These are phyloP conservation scores for Rhodotorula sp. DNA, from an alignment of 1,284 basidiomycete species.

Conservation along the genomic window DNA sequence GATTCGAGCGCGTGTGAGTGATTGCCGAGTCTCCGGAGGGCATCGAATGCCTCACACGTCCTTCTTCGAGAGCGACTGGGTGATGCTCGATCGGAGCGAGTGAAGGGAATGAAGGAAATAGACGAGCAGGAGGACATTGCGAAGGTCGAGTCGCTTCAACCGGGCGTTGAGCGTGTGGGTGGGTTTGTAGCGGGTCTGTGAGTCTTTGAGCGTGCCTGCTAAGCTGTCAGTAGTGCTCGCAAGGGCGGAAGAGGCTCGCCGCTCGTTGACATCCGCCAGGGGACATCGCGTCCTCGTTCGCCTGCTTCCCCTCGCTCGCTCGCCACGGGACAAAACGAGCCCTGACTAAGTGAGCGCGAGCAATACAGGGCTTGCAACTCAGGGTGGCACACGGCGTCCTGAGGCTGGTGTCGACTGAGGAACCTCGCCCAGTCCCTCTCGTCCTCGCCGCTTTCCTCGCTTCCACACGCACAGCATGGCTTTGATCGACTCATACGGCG, in stretches of 20 bases:
- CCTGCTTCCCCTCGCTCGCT: not conserved
- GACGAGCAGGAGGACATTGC: not conserved
- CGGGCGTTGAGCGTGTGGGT: not conserved
- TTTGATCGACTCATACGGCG: too few relatives aligned
- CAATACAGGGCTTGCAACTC: too few relatives aligned
- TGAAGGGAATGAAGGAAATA: not conserved
- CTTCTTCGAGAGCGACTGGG: not conserved
- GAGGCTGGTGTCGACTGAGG: too few relatives aligned
- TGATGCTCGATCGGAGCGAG: not conserved
- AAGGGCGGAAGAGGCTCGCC: too few relatives aligned
- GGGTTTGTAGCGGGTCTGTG: too few relatives aligned
- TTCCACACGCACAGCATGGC: too few relatives aligned
- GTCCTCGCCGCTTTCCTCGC: not conserved
- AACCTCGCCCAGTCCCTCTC: not conserved
- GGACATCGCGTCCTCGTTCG: not conserved
- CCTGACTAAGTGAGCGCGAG: too few relatives aligned
- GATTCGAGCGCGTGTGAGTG: not conserved
- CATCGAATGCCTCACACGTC: too few relatives aligned
- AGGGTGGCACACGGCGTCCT: too few relatives aligned
- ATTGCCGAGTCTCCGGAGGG: not conserved
- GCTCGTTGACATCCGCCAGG: not conserved
- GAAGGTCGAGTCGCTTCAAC: not conserved
- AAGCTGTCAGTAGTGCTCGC: not conserved
- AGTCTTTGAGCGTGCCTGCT: not conserved
- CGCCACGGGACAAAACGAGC: not conserved